Evolutionary conservation across 768 basidiomycete species (phyloP).

Genomic region (Auriscalpium microsporum): DNA sequence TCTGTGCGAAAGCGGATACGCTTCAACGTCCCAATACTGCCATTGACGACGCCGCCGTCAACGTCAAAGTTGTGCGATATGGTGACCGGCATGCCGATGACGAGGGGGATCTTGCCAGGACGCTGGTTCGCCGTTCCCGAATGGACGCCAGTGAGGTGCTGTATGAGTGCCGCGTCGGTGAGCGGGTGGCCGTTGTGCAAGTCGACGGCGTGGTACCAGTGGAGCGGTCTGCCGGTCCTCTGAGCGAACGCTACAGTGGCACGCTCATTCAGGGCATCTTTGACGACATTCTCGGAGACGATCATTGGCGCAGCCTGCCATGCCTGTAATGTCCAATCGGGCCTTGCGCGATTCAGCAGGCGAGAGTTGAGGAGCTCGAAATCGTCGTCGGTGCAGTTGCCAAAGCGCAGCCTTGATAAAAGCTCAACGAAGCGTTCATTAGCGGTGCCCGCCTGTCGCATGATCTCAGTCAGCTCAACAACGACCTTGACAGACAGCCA

Average conservation of each 20-base stretch:
- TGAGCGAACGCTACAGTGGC: constrained; percentile 21
- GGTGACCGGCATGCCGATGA: constrained; percentile 33
- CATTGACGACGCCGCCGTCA: constrained; percentile 29
- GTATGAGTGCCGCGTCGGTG: not conserved
- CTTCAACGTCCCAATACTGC: constrained; percentile 12
- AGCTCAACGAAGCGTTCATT: not conserved
- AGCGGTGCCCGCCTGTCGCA: not conserved
- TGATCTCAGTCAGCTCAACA: not conserved
- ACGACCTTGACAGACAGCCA: not conserved
- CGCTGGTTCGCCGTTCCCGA: constrained; percentile 24
- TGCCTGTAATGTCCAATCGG: not conserved
- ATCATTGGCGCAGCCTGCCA: constrained; percentile 28
- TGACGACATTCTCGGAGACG: constrained; percentile 27
- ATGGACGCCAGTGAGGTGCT: constrained; percentile 7
- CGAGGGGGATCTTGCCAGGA: constrained; percentile 26
- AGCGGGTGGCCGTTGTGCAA: not conserved
- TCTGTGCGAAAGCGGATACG: not conserved
- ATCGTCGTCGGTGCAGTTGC: constrained; percentile 1
- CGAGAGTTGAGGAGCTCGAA: not conserved
- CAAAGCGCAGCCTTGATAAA: not conserved
- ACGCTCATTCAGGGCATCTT: constrained; percentile 29
- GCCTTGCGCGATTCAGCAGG: not conserved
- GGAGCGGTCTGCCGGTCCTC: not conserved
- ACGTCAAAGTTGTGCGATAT: constrained; percentile 31
- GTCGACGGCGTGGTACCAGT: not conserved